Percentiles rank a stretch among this genome's conserved stretches.
Conservation (phyloP, 129 eudicot genomes). For the Dittrichia graveolens region DNA sequence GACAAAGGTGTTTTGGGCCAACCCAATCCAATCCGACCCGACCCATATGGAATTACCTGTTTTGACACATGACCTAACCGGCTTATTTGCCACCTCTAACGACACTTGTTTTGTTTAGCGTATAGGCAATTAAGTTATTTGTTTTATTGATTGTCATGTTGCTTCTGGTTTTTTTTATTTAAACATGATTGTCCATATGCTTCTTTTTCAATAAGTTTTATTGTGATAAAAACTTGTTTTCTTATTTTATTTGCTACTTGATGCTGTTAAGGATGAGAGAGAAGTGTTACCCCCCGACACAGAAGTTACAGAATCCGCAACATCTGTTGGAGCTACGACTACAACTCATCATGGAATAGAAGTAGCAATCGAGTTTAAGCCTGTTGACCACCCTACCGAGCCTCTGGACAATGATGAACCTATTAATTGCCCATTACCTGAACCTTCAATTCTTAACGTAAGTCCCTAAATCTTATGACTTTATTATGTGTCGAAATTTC, state of each 20-base stretch:
- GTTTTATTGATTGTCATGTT: background rate
- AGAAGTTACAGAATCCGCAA: slow-evolving; percentile 41
- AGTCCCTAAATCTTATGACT: slow-evolving; percentile 26
- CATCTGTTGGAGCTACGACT: slow-evolving; percentile 32
- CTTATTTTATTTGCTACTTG: slow-evolving; percentile 22
- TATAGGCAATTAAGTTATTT: too few relatives aligned
- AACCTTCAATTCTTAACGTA: slow-evolving; percentile 96
- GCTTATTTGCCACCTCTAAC: too few relatives aligned
- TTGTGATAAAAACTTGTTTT: background rate
- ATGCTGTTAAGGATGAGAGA: slow-evolving; percentile 58
- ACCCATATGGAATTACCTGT: too few relatives aligned
- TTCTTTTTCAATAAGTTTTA: background rate
- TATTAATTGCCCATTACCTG: slow-evolving; percentile 81
- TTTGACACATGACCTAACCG: too few relatives aligned
- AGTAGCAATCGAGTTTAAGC: slow-evolving; percentile 79
- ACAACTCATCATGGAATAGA: slow-evolving; percentile 80
- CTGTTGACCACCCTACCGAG: slow-evolving; percentile 86
- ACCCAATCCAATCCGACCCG: too few relatives aligned
- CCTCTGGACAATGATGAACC: slow-evolving; percentile 91
- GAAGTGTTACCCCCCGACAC: slow-evolving; percentile 52
- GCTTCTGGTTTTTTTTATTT: background rate
- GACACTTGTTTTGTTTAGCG: too few relatives aligned
- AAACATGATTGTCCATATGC: background rate
- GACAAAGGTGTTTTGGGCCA: too few relatives aligned
- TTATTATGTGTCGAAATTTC: background rate